Evolutionary conservation across 2,329 filamentous ascomycete genomes (phyloP).

Genomic region (Aspergillus pseudotamarii): DNA sequence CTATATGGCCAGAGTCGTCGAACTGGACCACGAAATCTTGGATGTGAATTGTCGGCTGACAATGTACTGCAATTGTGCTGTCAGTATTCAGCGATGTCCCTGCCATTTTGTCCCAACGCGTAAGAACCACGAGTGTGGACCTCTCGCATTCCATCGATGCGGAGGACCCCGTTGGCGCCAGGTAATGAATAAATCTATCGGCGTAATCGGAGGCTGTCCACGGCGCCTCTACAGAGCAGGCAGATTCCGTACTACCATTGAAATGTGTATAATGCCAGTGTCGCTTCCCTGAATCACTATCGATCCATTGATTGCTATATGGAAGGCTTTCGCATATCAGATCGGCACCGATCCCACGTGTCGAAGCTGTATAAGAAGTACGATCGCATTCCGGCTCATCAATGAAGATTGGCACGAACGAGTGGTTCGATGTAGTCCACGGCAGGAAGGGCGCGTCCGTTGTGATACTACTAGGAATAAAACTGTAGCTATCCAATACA

Average conservation of each 20-base stretch:
- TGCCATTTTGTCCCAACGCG: not conserved
- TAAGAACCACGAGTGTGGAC: not conserved
- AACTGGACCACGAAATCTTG: constrained; percentile 5
- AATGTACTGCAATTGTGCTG: constrained; percentile 3
- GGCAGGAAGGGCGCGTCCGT: not conserved
- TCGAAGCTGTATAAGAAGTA: not conserved
- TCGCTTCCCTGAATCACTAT: not conserved
- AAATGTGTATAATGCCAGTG: constrained; percentile 3
- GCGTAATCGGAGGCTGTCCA: no score
- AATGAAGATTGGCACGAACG: not conserved
- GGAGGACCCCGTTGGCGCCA: not conserved
- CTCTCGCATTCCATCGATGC: not conserved
- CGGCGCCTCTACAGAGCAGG: not conserved
- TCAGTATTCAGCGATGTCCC: not conserved
- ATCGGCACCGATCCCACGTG: constrained; percentile 5
- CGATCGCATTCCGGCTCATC: not conserved
- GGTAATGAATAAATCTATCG: not conserved
- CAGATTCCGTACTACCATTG: not conserved
- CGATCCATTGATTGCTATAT: not conserved
- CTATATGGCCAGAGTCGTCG: not conserved
- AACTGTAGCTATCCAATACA: not conserved
- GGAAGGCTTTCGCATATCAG: not conserved
- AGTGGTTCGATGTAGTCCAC: constrained; percentile 5
- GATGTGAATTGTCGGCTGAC: constrained; percentile 6
- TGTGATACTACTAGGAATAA: not conserved